Base-by-base conservation (phyloP, 306 rosid genomes). In the Casuarina glauca region DNA sequence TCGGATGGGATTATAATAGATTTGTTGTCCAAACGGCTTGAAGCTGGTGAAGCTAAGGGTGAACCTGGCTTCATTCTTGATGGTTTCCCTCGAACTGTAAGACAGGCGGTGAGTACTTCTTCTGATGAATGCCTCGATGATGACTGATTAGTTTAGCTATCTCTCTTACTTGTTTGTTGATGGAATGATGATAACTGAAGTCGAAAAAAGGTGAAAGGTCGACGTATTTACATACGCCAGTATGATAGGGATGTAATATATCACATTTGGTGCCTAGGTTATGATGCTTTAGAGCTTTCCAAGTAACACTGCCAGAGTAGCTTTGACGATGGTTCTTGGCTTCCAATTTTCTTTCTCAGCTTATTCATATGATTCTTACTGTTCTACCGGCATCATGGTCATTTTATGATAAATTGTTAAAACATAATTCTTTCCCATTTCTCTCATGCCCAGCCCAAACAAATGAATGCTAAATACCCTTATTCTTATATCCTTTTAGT, bases 81-180 rank as follows among this genome's bases (percentile, higher is more conserved):
- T 73, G 98, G 98, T 44, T 95, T 92, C 78, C 98, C 98, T 44
- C 88, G 98, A 72, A 95, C 97, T 51, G 87, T 95, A 70, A 86
- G 85, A 57, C 98, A 95, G 83, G 97, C 97, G 61, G 97, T 93
- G 85, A 88, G 99, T 83, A 77, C 80, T 55, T 82, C 76, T 79
- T 60, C 75, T 58, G 80, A 61, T 36, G 68, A 61, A 61, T 76
- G 73, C 1, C 41, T 11, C 20, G 36, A 20, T 0, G 3, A 6
- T 62, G 69, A 12, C 35, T 5, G 49, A 39, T 42, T 17, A 66
- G 42, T 66, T 16, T 41, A 63, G 46, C 69, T 2, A 63, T 6
- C 1, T 71, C 1, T 62, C 13, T 32, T 36, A 8, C 42, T 38
- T 72, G 51, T 39, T 26, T 19, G 6, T 66, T 32, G 11, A 35